phyloP scores from a whole-genome alignment of 768 basidiomycete genomes.

The Suillus tomentosus region DNA sequence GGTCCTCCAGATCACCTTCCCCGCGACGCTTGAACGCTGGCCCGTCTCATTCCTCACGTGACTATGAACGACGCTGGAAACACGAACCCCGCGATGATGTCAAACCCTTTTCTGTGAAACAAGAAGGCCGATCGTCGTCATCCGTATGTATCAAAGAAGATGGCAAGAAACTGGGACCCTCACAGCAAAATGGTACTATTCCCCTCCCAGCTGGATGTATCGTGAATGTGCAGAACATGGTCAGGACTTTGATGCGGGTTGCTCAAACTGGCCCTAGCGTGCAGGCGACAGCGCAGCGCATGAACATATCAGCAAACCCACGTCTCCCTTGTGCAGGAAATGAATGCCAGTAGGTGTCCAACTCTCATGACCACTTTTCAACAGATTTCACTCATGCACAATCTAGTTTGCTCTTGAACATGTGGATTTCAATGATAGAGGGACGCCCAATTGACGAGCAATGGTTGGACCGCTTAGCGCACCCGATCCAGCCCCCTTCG shows the following conservation, averaged over 20 bases:
- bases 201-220: slow-evolving; percentile 35
- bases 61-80: slow-evolving; percentile 6
- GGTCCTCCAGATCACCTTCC: slow-evolving; percentile 17
- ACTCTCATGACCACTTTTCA: neutral
- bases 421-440: slow-evolving; percentile 50
- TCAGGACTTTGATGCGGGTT: slow-evolving; percentile 41
- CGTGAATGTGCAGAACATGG: slow-evolving; percentile 43
- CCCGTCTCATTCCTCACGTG: neutral
- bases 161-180: neutral
- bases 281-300: slow-evolving; percentile 34
- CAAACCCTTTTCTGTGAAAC: slow-evolving; percentile 8
- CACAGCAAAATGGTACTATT: neutral
- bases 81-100: neutral
- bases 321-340: slow-evolving; percentile 51
- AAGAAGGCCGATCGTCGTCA: neutral
- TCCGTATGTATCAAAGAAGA: slow-evolving; percentile 4
- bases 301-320: slow-evolving; percentile 36
- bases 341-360: slow-evolving; percentile 46
- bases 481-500: slow-evolving; percentile 18
- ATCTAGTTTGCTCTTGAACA: slow-evolving; percentile 41
- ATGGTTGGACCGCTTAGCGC: slow-evolving; percentile 22
- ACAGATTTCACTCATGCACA: slow-evolving; percentile 5
- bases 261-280: slow-evolving; percentile 24
- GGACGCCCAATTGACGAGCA: slow-evolving; percentile 51
- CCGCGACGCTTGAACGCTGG: slow-evolving; percentile 8